These are phyloP conservation scores for Carex kokanica DNA, from an alignment of 176 grass and related monocot species.

Conservation along the genomic window DNA sequence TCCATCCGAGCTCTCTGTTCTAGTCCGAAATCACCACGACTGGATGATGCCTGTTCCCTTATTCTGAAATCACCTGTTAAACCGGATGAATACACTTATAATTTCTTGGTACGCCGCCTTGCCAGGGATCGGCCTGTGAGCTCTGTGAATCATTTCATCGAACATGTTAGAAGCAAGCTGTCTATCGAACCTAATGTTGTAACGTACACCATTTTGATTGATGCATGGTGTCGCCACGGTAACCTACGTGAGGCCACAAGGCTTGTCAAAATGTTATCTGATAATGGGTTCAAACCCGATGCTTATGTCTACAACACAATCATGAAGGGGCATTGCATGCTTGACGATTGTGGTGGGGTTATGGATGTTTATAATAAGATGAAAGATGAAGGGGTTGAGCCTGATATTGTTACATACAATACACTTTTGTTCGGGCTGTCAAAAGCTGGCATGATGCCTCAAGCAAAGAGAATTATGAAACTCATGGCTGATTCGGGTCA, in stretches of 20 bases:
- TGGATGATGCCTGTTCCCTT: constrained; percentile 43
- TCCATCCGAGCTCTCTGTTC: constrained; percentile 44
- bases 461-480: constrained; percentile 55
- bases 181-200: constrained; percentile 35
- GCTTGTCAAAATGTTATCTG: constrained; percentile 48
- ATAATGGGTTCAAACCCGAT: constrained; percentile 65
- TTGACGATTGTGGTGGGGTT: constrained; percentile 43
- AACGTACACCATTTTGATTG: constrained; percentile 57
- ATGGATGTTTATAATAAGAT: constrained; percentile 64
- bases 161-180: constrained; percentile 30
- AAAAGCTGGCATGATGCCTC: constrained; percentile 61
- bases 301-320: constrained; percentile 77
- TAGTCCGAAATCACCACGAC: constrained; percentile 4
- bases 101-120: constrained; percentile 66
- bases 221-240: constrained; percentile 49
- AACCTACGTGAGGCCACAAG: constrained; percentile 55
- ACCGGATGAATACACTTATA: constrained; percentile 45
- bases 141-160: constrained; percentile 53
- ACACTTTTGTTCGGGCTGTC: constrained; percentile 74
- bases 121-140: constrained; percentile 45
- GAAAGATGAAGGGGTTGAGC: constrained; percentile 65
- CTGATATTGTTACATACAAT: constrained; percentile 85
- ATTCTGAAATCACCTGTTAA: constrained; percentile 28
- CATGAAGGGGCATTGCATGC: constrained; percentile 71
- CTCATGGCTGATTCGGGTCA: constrained; percentile 50